These are phyloP conservation scores for Aspergillus sp. DNA, from an alignment of 2,329 filamentous ascomycete species.

Conservation along the genomic window DNA sequence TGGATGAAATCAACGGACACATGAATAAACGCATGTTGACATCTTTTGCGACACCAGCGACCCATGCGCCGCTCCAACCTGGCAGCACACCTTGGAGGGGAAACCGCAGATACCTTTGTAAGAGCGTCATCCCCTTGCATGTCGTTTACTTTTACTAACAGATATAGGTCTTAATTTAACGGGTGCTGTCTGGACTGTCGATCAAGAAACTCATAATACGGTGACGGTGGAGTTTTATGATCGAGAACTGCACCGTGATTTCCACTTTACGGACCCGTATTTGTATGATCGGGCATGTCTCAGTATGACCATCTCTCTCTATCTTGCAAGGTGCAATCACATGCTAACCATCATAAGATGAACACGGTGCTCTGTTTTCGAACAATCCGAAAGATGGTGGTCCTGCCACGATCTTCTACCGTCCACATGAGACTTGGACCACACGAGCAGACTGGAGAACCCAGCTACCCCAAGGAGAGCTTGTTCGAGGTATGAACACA, in stretches of 20 bases:
- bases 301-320: constrained; percentile 39
- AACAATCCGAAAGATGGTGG: constrained; percentile 68
- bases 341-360: constrained; percentile 48
- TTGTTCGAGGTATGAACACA: constrained; percentile 56
- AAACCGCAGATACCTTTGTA: constrained; percentile 85
- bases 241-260: constrained; percentile 85
- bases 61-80: constrained; percentile 86
- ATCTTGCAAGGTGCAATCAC: not conserved
- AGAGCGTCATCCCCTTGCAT: constrained; percentile 12
- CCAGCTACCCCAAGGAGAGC: constrained; percentile 81
- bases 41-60: constrained; percentile 59
- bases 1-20: constrained; percentile 46
- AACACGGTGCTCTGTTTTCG: constrained; percentile 82
- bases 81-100: constrained; percentile 95
- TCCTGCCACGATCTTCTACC: constrained; percentile 86
- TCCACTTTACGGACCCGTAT: constrained; percentile 96
- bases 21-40: constrained; percentile 53
- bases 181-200: constrained; percentile 94
- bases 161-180: constrained; percentile 71
- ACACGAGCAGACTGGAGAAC: constrained; percentile 87
- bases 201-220: constrained; percentile 90
- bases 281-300: constrained; percentile 95
- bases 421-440: constrained; percentile 97
- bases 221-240: constrained; percentile 98
- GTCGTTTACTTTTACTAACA: constrained; percentile 31